Percentiles rank a stretch among this genome's conserved stretches.
Conservation (phyloP, 768 basidiomycete genomes). For the Leucocoprinus leucothites region DNA sequence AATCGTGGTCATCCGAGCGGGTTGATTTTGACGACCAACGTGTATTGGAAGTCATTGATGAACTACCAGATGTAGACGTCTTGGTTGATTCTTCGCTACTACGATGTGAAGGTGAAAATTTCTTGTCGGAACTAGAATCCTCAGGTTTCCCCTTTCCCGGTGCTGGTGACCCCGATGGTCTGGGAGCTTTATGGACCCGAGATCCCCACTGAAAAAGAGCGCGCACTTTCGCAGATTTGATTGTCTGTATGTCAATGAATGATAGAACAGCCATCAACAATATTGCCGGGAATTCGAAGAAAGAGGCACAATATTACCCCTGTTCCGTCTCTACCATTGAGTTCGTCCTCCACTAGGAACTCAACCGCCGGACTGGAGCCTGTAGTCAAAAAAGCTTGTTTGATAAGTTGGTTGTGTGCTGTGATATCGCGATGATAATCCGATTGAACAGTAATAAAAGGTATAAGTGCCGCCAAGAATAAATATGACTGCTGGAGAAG, state of each 20-base stretch:
- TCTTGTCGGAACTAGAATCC: background rate
- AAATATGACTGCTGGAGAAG: background rate
- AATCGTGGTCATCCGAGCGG: background rate
- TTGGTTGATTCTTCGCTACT: background rate
- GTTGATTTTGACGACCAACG: background rate
- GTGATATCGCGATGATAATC: slow-evolving; percentile 1
- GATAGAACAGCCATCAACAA: background rate
- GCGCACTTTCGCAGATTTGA: slow-evolving; percentile 1
- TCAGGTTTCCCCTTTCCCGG: background rate
- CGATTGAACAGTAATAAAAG: slow-evolving; percentile 2
- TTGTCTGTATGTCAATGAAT: background rate
- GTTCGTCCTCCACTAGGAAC: background rate
- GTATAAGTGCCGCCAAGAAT: background rate
- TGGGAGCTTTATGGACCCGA: background rate
- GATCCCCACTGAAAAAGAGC: slow-evolving; percentile 7
- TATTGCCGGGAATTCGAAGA: too few relatives aligned
- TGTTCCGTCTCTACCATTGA: background rate
- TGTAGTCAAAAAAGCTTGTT: background rate
- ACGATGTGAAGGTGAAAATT: background rate
- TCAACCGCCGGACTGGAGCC: background rate
- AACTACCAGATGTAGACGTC: background rate
- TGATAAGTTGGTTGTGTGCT: background rate
- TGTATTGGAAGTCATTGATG: background rate
- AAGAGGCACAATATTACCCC: background rate
- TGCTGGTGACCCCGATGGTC: background rate